Evolutionary conservation across 106 monocot species (phyloP), one percentile per base, ranked within the genome.

Genomic region (Apostasia ramifera): DNA sequence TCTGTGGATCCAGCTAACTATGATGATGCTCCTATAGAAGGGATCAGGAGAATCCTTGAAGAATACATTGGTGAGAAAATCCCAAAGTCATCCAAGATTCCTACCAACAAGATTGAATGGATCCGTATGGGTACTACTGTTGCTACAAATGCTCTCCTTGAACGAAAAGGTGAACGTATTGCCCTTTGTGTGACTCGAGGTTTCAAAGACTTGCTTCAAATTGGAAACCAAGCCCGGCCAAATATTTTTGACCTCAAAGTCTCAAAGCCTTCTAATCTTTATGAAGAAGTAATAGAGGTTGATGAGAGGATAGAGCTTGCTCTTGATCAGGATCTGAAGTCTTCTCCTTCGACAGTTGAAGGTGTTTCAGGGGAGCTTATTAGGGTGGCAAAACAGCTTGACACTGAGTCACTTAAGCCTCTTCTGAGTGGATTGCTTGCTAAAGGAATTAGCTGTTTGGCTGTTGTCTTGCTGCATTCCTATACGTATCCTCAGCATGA

Each of bases 41-140:
- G 95, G 42, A 89, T 97, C 43, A 73, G 95, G 5, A 75, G 95
- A 44, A 97, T 97, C 61, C 73, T 97, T 6, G 85, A 97, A 66
- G 79, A 92, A 69, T 81, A 68, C 71, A 83, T 84, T 40, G 79
- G 82, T 44, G 66, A 82, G 69, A 81, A 77, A 65, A 85, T 92
- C 45, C 86, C 86, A 6, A 74, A 89, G 7, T 81, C 82, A 66
- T 77, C 89, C 14, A 97, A 97, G 77, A 95, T 95, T 59, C 95
- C 95, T 8, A 95, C 95, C 0, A 72, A 79, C 47, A 88, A 75
- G 60, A 95, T 95, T 8, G 95, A 95, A 55, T 92, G 95, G 95
- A 89, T 95, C 45, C 86, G 95, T 48, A 95, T 95, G 95, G 95
- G 95, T 8, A 95, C 95, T 44, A 95, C 95, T 2, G 95, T 95